Conservation (phyloP, 2,329 filamentous ascomycete genomes). For the Colletotrichum tofieldiae region DNA sequence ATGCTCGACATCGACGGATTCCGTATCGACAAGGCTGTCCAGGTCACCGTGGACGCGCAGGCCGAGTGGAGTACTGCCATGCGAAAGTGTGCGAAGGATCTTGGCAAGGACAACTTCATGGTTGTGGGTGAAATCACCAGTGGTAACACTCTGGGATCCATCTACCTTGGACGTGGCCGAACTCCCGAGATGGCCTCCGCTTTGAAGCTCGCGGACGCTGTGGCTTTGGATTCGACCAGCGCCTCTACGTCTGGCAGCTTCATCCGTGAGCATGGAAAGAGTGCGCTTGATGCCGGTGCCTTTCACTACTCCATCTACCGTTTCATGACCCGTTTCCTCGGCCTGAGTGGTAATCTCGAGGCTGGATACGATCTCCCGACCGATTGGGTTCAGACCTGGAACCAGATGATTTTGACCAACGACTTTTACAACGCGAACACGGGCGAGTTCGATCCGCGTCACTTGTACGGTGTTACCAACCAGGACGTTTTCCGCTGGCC, state of each 20-base stretch:
- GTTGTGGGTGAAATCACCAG: slow-evolving; percentile 75
- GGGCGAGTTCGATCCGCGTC: slow-evolving; percentile 74
- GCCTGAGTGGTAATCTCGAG: slow-evolving; percentile 51
- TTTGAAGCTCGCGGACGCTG: slow-evolving; percentile 38
- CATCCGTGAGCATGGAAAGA: slow-evolving; percentile 70
- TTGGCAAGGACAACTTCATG: slow-evolving; percentile 76
- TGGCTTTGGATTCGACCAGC: slow-evolving; percentile 42
- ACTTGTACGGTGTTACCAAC: slow-evolving; percentile 76
- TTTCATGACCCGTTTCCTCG: slow-evolving; percentile 51
- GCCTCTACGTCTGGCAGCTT: slow-evolving; percentile 51
- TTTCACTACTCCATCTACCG: slow-evolving; percentile 57
- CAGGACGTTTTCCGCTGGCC: slow-evolving; percentile 79
- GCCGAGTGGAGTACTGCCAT: slow-evolving; percentile 71
- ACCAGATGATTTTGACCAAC: slow-evolving; percentile 70
- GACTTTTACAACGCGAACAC: slow-evolving; percentile 74
- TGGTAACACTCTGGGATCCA: slow-evolving; percentile 72
- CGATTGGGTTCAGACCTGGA: slow-evolving; percentile 67
- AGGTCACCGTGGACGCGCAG: slow-evolving; percentile 74
- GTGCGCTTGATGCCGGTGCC: slow-evolving; percentile 61
- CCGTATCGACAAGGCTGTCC: slow-evolving; percentile 77
- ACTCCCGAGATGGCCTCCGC: slow-evolving; percentile 52
- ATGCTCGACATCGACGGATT: slow-evolving; percentile 78
- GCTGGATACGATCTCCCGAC: slow-evolving; percentile 51
- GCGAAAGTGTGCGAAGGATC: slow-evolving; percentile 68
- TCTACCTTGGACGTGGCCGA: slow-evolving; percentile 75